Evolutionary conservation across 2,329 filamentous ascomycete species (phyloP), one percentile per base, ranked within the genome.

Genomic region (Cladosporium cucumerinum): DNA sequence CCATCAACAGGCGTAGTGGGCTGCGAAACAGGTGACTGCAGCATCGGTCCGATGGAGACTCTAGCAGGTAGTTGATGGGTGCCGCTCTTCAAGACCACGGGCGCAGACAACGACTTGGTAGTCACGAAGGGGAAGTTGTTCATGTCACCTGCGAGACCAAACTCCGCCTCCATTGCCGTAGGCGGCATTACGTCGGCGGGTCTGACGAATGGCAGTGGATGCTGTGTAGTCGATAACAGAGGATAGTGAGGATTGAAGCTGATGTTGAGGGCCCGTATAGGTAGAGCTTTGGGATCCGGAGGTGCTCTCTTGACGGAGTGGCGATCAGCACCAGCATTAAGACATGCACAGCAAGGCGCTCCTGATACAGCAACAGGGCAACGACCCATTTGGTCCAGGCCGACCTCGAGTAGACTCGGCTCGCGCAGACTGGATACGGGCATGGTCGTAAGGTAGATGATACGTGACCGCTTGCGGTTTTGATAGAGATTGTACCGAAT

Each of bases 181-280:
- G 59, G 59, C 11, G 46, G 30, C 46, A 52, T 61, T 8, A 52
- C 48, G 21, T 48, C 23, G 32, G 48, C 59, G 7, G 59, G 59
- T 21, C 39, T 25, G 59, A 61, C 59, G 23, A 36, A 61, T 39
- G 48, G 59, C 4, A 43, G 26, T 12, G 59, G 59, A 3, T 48
- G 26, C 7, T n/a, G 12, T 10, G 8, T 5, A n/a, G 32, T 48
- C 5, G 28, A 52, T 14, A 61, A 18, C 28, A 52, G 21, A 25
- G 59, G 48, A n/a, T 52, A 52, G n/a, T 36, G 32, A 16, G 46
- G 30, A 23, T 52, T 54, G 54, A 21, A 32, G 21, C 32, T 32
- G 28, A 23, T n/a, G 32, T n/a, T 34, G 28, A 39, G 30, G 7
- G 28, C 32, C 28, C 25, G 7, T 39, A 11, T 23, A 39, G 54